phyloP scores from a whole-genome alignment of 345 rosid genomes.

The Gossypium thurberi region DNA sequence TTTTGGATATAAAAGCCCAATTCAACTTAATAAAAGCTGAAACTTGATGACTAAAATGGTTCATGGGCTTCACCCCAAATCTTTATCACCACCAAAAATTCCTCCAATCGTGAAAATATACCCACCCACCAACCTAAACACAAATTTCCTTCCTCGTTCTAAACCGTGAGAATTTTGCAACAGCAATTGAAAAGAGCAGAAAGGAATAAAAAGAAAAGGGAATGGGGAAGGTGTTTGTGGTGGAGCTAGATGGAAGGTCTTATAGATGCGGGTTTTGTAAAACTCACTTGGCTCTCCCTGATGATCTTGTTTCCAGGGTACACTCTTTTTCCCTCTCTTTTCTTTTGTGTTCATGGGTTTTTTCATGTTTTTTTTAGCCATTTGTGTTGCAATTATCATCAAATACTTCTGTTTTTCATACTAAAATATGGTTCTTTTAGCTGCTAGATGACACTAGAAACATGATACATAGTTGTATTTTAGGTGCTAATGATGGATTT shows the following conservation, averaged over 20 bases:
- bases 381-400: background rate
- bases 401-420: background rate
- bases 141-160: background rate
- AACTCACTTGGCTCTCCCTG: conserved; percentile 73
- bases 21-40: background rate
- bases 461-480: background rate
- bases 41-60: background rate
- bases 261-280: conserved; percentile 82
- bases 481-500: background rate
- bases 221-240: conserved; percentile 83
- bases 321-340: background rate
- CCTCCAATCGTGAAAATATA: background rate
- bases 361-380: background rate
- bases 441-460: background rate
- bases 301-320: conserved; percentile 67
- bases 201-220: background rate
- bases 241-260: conserved; percentile 82
- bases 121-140: background rate
- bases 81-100: background rate
- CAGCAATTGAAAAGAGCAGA: background rate
- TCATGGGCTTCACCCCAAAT: background rate
- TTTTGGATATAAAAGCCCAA: background rate
- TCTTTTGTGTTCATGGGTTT: background rate
- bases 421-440: conserved; percentile 4
- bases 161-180: background rate